Base-by-base conservation (phyloP, 768 basidiomycete genomes). In the Lentinula boryana region DNA sequence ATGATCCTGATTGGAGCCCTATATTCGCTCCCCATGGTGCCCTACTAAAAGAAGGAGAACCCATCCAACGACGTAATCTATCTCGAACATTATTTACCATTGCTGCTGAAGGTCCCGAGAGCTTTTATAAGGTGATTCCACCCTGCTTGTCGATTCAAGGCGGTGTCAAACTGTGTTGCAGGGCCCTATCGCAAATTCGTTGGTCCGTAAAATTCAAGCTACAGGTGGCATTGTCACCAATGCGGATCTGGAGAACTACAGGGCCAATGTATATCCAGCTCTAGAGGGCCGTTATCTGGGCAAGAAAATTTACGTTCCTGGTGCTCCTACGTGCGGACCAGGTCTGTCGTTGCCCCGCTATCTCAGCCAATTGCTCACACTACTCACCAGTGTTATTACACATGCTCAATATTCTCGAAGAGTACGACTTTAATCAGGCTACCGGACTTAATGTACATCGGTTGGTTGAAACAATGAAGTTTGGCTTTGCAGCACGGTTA, bases 361-460 rank as follows among this genome's bases (percentile, higher is more conserved):
- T 31, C 4, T 9, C 10, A 43, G 48, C 6, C 35, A 16, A 15
- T 49, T 52, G 35, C 33, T 48, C 59, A 23, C 13, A 40, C 62
- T 48, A 56, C 58, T 13, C 21, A 18, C 21, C 32, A 79, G 91
- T 91, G n/a, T 75, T 98, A 44, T 74, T 97, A 43, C 89, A 93
- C 69, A 89, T 98, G 81, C 76, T 98, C n/a, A 97, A 98, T 69
- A 70, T 95, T 18, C 74, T 96, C 50, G 95, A 97, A 68, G 78
- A 81, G n/a, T 98, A 83, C 67, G 72, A 82, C 36, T 64, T 79
- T 16, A 74, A 75, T 27, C 84, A 84, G 49, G 71, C 78, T 63
- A 86, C 79, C n/a, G 77, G 79, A 0, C 69, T 93, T 15, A 89
- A 85, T 64, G 77, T 83, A 2, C 97, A 98, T 70, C 80, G 95